A percentile compares a stretch with the other conserved stretches of the same genome.
Evolutionary conservation across 164 flowering plant species (phyloP).

Genomic region (Sedum album): DNA sequence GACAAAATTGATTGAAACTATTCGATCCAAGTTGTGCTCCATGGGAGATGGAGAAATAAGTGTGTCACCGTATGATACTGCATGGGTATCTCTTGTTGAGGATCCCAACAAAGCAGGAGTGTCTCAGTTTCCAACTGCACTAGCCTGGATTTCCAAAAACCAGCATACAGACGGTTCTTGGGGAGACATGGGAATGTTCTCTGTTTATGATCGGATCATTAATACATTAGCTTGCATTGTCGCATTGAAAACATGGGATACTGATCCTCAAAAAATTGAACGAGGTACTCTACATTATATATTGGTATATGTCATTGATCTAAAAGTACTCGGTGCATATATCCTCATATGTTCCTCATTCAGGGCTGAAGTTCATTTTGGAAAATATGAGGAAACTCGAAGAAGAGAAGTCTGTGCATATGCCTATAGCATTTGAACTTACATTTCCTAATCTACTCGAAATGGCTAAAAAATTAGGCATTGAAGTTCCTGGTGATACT

Average conservation of each 20-base stretch:
- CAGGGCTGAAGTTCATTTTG: slow-evolving; percentile 49
- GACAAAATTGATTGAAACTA: slow-evolving; percentile 19
- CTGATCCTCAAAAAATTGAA: slow-evolving; percentile 31
- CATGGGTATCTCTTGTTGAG: slow-evolving; percentile 82
- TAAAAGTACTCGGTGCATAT: not conserved
- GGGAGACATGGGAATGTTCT: slow-evolving; percentile 57
- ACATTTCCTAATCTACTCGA: slow-evolving; percentile 79
- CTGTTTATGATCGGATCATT: slow-evolving; percentile 56
- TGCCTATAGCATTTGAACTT: slow-evolving; percentile 90
- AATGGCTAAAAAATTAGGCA: slow-evolving; percentile 33
- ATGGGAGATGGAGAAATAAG: slow-evolving; percentile 79
- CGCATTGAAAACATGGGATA: slow-evolving; percentile 64
- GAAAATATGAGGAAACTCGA: slow-evolving; percentile 54
- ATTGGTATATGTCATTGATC: not conserved
- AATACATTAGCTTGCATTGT: slow-evolving; percentile 73
- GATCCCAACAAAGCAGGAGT: slow-evolving; percentile 31
- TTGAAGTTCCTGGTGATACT: slow-evolving; percentile 49
- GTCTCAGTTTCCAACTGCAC: slow-evolving; percentile 69
- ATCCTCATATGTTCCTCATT: no score
- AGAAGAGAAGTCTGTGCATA: slow-evolving; percentile 63
- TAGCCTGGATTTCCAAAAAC: slow-evolving; percentile 61
- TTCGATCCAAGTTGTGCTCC: slow-evolving; percentile 32
- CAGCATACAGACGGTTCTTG: slow-evolving; percentile 89
- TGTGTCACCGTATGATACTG: slow-evolving; percentile 81
- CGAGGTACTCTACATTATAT: slow-evolving; percentile 34